Evolutionary conservation across 352 stramenopile genomes (phyloP), one percentile per base, ranked within the genome.

Genomic region (Phytophthora rubi): DNA sequence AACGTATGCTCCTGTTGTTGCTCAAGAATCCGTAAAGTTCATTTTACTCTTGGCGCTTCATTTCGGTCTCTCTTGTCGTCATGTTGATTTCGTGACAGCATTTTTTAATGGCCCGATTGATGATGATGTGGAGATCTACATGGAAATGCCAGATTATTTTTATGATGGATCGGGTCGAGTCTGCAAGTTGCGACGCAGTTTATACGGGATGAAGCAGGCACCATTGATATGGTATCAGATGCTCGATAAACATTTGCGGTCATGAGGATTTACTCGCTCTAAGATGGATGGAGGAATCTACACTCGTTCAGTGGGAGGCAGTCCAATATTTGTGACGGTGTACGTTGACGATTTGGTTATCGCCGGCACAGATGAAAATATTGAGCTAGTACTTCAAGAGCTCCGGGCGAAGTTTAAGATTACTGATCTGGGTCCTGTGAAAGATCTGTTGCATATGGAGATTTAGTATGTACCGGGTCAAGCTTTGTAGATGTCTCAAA

Each of bases 261-360:
- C 0, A 1, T 65, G 59, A 7, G 59, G 48, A 1, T 58, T 58
- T 23, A 5, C 3, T 44, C 32, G 59, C 0, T 18, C 21, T 2
- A 66, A 66, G 35, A 66, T 66, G 59, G 59, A 59, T 26, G 37
- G 49, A 28, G 59, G 49, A 7, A 3, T 65, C 12, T 65, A 58
- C 48, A 21, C 13, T 2, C 30, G 59, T 9, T 32, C 59, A 58
- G 59, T 65, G 59, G 48, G 48, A 58, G 48, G 48, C 0, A 59
- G 33, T 3, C 23, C 49, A 1, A 59, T 66, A 44, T 61, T 61
- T 49, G 37, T 68, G 35, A n/a, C 39, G 5, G 60, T 67, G 0
- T 67, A 68, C 16, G 61, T 68, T 0, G 52, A 62, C 13, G 61
- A 68, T 47, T 45, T 68, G 28, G 9, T 68, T 10, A 53, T 59